Base-by-base conservation (phyloP, 2,329 filamentous ascomycete genomes). In the Fusarium sublunatum region DNA sequence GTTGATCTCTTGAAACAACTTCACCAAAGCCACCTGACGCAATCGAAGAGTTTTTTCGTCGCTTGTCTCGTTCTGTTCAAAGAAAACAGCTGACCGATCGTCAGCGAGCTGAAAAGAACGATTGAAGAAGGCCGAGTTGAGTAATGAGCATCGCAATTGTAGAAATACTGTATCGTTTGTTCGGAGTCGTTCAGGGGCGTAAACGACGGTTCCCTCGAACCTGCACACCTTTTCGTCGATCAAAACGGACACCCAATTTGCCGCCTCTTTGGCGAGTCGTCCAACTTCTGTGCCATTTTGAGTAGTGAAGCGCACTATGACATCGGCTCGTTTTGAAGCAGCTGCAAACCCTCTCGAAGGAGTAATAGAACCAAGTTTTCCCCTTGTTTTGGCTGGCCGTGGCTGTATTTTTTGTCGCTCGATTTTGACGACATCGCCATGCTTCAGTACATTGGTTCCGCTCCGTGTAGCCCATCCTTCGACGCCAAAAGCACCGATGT, bases 161-260 rank as follows among this genome's bases (percentile, higher is more conserved):
- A 99, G 76, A 69, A 94, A 96, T n/a, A 99, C 84, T 0, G 93
- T 98, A 70, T 99, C 95, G 71, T 96, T 97, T 8, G 93, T 95
- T 45, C 91, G 85, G 43, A 98, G 77, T 42, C 86, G 83, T 53
- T 98, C 94, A 0, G 93, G 93, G 0, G 91, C 91, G 75, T 91
- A 98, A 2, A 99, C 92, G 70, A 93, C 97, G 11, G 85, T 87
- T 6, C 91, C 95, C 67, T 96, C 91, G 61, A 99, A 96, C 22
- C 80, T 85, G 79, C 93, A 97, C 4, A 97, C 84, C 29, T 90
- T 89, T 74, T 98, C 93, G 71, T 99, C 95, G 47, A 98, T 87
- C 67, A 99, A 78, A 0, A 93, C 89, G 4, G 95, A 97, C 6
- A 98, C 91, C 93, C 95, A 99, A 58, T 88, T 87, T 5, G 95